A percentile compares a stretch with the other conserved stretches of the same genome.
Evolutionary conservation across 352 stramenopile genomes (phyloP).

Genomic region (Thalassiosira delicatula): DNA sequence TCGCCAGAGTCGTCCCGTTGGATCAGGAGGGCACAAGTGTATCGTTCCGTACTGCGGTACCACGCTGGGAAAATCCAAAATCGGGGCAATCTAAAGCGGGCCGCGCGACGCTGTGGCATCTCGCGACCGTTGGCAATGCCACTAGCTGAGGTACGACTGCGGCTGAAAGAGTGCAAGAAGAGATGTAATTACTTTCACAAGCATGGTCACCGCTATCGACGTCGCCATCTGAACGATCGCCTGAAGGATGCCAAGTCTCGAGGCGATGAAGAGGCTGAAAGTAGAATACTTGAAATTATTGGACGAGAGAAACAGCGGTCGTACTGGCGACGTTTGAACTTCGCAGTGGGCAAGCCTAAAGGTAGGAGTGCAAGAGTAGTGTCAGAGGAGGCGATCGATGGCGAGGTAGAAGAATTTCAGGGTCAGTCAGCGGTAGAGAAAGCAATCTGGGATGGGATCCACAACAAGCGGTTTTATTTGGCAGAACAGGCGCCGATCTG

Average conservation of each 20-base stretch:
- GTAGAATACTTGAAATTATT: slow-evolving; percentile 32
- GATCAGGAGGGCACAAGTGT: slow-evolving; percentile 16
- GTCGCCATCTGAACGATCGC: slow-evolving; percentile 8
- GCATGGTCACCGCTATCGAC: slow-evolving; percentile 9
- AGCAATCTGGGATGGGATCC: slow-evolving; percentile 18
- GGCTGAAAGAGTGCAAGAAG: slow-evolving; percentile 15
- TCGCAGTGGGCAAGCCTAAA: not conserved
- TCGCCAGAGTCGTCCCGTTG: slow-evolving; percentile 19
- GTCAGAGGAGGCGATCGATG: not conserved
- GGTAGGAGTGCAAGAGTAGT: slow-evolving; percentile 8
- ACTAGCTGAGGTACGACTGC: not conserved
- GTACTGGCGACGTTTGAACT: slow-evolving; percentile 28
- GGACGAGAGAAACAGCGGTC: slow-evolving; percentile 6
- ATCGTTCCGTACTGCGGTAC: slow-evolving; percentile 7
- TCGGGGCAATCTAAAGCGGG: slow-evolving; percentile 11
- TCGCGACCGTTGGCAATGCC: not conserved
- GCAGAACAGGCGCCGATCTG: slow-evolving; percentile 37
- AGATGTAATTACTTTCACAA: slow-evolving; percentile 25
- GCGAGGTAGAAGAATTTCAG: not conserved
- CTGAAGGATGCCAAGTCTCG: slow-evolving; percentile 8
- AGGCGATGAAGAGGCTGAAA: not conserved
- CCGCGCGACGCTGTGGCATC: slow-evolving; percentile 13
- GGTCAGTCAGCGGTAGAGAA: slow-evolving; percentile 5
- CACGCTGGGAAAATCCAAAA: slow-evolving; percentile 11
- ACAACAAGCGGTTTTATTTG: slow-evolving; percentile 20